Conservation (phyloP, 176 grass and related monocot species). For the Oryza brachyantha region DNA sequence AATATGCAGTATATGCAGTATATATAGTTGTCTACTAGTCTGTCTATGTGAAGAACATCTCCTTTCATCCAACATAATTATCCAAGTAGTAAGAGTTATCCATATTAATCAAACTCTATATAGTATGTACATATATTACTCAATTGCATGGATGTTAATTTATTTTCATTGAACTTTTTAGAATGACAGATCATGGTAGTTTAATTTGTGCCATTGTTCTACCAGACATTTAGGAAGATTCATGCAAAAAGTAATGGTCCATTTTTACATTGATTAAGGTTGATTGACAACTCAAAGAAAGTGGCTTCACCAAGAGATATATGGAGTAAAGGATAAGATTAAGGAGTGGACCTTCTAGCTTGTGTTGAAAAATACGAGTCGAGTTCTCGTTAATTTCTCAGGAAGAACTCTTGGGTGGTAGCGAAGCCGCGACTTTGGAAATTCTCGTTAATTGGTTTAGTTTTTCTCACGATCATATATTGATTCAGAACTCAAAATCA, state of each 20-base stretch:
- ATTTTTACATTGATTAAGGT: not conserved
- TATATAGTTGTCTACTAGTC: not conserved
- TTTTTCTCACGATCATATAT: not conserved
- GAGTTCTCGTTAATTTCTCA: not conserved
- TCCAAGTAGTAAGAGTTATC: not conserved
- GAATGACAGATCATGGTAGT: not conserved
- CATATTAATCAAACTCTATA: not conserved
- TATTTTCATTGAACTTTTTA: not conserved
- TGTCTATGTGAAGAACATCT: too few species aligned
- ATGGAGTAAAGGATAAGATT: not conserved
- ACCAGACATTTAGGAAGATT: not conserved
- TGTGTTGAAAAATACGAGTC: not conserved
- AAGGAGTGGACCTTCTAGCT: not conserved
- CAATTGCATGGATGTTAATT: too few species aligned
- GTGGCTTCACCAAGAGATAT: not conserved
- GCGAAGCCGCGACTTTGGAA: not conserved
- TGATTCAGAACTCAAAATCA: slow-evolving; percentile 7
- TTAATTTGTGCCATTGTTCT: not conserved
- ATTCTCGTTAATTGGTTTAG: not conserved
- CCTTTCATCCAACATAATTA: not conserved
- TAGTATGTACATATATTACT: not conserved
- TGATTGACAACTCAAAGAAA: not conserved
- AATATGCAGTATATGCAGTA: not conserved
- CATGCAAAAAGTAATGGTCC: slow-evolving; percentile 1
- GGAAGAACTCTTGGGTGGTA: slow-evolving; percentile 18